Evolutionary conservation across 305 asterid genomes (phyloP).

Genomic region (Petunia hybrid): DNA sequence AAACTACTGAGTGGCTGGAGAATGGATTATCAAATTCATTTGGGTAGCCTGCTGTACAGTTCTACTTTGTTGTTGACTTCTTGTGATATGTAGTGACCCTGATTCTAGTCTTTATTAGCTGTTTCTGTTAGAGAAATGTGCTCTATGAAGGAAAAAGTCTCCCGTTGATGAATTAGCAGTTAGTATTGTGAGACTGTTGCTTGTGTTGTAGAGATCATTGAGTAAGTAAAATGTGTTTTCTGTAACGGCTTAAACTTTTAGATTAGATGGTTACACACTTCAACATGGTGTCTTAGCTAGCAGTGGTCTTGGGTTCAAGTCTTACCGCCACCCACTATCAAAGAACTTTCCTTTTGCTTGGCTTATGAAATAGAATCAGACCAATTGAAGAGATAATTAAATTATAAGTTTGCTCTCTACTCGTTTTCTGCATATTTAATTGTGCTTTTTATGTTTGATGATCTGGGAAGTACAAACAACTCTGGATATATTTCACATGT

Average conservation of each 20-base stretch:
- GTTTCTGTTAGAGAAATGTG: conserved; percentile 26
- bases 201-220: background rate
- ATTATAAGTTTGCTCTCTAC: background rate
- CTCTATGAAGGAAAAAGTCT: conserved; percentile 23
- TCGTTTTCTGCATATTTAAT: background rate
- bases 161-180: conserved; percentile 18
- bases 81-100: conserved; percentile 1
- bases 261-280: too few relatives aligned
- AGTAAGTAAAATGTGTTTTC: too few relatives aligned
- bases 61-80: conserved; percentile 19
- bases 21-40: conserved; percentile 18
- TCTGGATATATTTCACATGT: conserved; percentile 12
- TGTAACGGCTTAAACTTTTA: too few relatives aligned
- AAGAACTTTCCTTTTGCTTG: too few relatives aligned
- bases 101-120: conserved; percentile 23
- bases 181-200: background rate
- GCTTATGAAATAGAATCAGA: too few relatives aligned
- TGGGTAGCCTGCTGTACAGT: conserved; percentile 23
- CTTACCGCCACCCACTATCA: too few relatives aligned
- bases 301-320: too few relatives aligned
- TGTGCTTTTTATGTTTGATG: background rate
- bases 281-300: too few relatives aligned
- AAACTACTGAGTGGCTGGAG: conserved; percentile 15
- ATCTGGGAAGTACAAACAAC: background rate
- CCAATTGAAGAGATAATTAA: too few relatives aligned